Conservation (phyloP, 1,139 yeast species). For the Ogataea hybrid region DNA sequence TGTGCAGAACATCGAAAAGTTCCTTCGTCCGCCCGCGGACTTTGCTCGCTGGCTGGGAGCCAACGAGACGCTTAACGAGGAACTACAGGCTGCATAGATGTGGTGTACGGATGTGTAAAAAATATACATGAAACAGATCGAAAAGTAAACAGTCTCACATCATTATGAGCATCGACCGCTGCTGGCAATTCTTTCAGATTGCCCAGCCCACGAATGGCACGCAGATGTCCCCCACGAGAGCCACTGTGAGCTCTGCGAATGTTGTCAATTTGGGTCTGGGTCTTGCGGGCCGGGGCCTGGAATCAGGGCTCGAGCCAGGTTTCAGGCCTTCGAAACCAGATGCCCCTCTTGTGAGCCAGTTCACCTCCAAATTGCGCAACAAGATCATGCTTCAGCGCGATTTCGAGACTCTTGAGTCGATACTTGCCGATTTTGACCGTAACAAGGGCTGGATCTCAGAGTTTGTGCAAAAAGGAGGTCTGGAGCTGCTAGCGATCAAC, state of each 20-base stretch:
- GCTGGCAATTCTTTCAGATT: not conserved
- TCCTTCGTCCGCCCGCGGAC: conserved; percentile 28
- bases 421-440: conserved; percentile 38
- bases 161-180: not conserved
- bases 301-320: not conserved
- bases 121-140: not conserved
- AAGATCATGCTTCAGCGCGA: not conserved
- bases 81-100: not conserved
- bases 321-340: not conserved
- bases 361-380: conserved; percentile 2
- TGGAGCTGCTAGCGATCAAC: conserved; percentile 34
- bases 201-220: not conserved
- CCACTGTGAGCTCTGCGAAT: conserved; percentile 16
- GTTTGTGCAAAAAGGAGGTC: conserved; percentile 47
- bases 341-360: conserved; percentile 2
- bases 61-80: conserved; percentile 17
- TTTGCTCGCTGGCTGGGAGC: conserved; percentile 28
- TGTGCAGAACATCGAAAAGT: conserved; percentile 31
- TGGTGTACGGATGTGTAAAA: conserved; percentile 6
- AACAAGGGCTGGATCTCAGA: conserved; percentile 48
- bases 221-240: conserved; percentile 13
- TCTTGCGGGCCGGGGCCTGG: conserved; percentile 27
- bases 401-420: conserved; percentile 34
- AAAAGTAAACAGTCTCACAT: conserved; percentile 4
- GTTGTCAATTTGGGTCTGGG: conserved; percentile 27